Evolutionary conservation across 83 land plant genomes (phyloP), one percentile per base, ranked within the genome.

Genomic region (Thuja plicata): DNA sequence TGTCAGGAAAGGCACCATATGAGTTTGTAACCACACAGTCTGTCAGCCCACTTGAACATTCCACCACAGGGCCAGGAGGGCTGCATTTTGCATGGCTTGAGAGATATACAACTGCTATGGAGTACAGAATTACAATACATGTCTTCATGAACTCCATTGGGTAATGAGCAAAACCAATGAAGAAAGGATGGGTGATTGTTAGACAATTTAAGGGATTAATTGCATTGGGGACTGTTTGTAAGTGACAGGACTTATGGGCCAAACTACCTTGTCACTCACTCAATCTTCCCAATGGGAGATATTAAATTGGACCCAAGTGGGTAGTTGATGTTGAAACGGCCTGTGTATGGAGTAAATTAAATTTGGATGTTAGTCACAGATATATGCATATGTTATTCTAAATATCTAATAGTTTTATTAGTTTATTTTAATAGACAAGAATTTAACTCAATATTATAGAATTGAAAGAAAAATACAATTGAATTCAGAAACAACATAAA

Each of bases 1-100:
- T 80, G 88, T 94, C 92, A 11, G 89, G 90, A 77, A 90, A 90
- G 34, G 27, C 57, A 16, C 90, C 86, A 43, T 89, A 87, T 30
- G 74, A 32, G 87, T 90, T 90, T 37, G 87, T 77, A 74, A 89
- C 78, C 35, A 77, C 87, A 88, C 88, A 89, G 57, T 79, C 50
- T 71, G 78, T 15, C 57, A 55, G 12, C 35, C 52, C 66, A 79
- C 12, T 27, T 8, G 62, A 15, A 57, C 89, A 90, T 76, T 79
- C 34, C 37, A 90, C 89, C 24, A 88, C 40, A 5, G 57, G 62
- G 1, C 54, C 54, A 1, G 91, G 84, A 1, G 91, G 89, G 87
- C 84, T 87, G 46, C 85, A 82, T 24, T 45, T 45, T 27, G 2
- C 73, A 66, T 24, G 9, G 1, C 73, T 24, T 66, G n/a, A 66